Evolutionary conservation across 371 early-diverging fungal species (phyloP), one percentile per base, ranked within the genome.

Genomic region (Quaeritorhiza haematococci): DNA sequence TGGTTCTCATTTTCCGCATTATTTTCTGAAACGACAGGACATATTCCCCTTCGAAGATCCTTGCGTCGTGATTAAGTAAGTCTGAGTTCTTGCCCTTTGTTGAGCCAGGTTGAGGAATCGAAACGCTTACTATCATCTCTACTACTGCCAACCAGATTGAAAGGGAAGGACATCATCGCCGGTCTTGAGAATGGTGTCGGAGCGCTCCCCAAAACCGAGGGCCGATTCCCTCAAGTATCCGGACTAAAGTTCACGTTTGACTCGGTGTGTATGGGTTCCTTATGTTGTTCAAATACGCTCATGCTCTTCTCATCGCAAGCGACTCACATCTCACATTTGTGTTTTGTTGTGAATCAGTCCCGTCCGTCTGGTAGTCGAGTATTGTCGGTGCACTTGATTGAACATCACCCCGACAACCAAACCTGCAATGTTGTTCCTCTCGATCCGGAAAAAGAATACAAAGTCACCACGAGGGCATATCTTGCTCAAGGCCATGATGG

Each of bases 11-110:
- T n/a, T 13, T 38, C 13, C 38, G 10, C 38, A 38, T 38, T 38
- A n/a, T 13, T 13, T n/a, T 38, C n/a, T n/a, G n/a, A 38, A 38
- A 38, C 38, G n/a, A 13, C 24, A 47, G 47, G 77, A 78, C 15
- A 66, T 80, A 3, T 82, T 85, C 49, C 85, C 85, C 23, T 85
- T 84, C 30, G 74, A 77, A 26, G 85, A 85, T 41, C 85, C 84
- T 13, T 60, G 76, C 0, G 82, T 85, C 2, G 82, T 85, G 13
- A 67, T 85, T 29, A 58, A 63, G 15, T 38, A 38, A 38, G 38
- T 19, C 38, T 38, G 38, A 13, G 38, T 38, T 38, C 38, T 13
- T 38, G n/a, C n/a, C n/a, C n/a, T 38, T 38, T 38, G 13, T 38
- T 38, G 19, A 13, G 38, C 19, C 13, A 19, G 19, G 13, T 13